Base-by-base conservation (phyloP, 139 green algal species). In the Ettlia oleoabundans region DNA sequence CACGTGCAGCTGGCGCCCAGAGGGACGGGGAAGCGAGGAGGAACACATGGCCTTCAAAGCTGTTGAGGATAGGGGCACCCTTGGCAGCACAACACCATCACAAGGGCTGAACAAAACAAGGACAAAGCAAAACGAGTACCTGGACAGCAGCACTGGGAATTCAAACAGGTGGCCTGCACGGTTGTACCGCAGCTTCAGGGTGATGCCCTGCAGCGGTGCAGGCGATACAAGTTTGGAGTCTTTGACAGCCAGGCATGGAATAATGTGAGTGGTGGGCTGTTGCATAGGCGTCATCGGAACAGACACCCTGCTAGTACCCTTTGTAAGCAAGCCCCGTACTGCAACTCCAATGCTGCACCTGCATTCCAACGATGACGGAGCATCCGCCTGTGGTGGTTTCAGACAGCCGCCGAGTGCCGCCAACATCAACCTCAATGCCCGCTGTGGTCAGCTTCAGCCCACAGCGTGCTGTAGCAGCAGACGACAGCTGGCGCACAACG, bases 81-180 rank as follows among this genome's bases (percentile, higher is more conserved):
- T n/a, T n/a, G n/a, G n/a, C n/a, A n/a, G n/a, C n/a, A n/a, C n/a
- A n/a, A n/a, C n/a, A n/a, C n/a, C n/a, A n/a, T n/a, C n/a, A n/a
- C n/a, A n/a, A n/a, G n/a, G n/a, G n/a, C n/a, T n/a, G n/a, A n/a
- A n/a, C n/a, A n/a, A n/a, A n/a, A n/a, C n/a, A n/a, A n/a, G n/a
- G n/a, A n/a, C n/a, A n/a, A n/a, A n/a, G n/a, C n/a, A n/a, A n/a
- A n/a, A n/a, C n/a, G n/a, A n/a, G n/a, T n/a, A n/a, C n/a, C n/a
- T n/a, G 9, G 79, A 83, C 33, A 93, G 68, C 33, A 92, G 76
- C 7, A 92, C 70, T 4, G 87, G 87, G 69, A 93, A 87, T 65
- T 91, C 83, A 67, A 93, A 92, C 43, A 76, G 41, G 65, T 92
- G 85, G 1, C 86, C 82, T 22, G 75, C 85, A 9, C 83, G 86